Percentiles rank a stretch among this genome's conserved stretches.
phyloP scores from a whole-genome alignment of 257 asterid species.

The Ilex aquifolium region DNA sequence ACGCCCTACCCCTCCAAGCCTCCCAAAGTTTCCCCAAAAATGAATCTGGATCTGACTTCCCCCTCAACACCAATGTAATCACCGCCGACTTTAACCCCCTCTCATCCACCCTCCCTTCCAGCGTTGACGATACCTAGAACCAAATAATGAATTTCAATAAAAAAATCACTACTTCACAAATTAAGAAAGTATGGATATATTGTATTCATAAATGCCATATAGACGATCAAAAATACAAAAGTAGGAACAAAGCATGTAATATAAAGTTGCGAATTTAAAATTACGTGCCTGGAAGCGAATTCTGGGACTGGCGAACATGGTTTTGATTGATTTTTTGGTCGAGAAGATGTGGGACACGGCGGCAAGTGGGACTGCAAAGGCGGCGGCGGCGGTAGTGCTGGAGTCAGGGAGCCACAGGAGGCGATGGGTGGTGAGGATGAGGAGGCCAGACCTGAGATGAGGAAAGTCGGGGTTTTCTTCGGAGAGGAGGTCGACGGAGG shows the following conservation, averaged over 20 bases:
- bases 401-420: constrained; percentile 63
- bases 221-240: too few species aligned
- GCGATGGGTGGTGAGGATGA: constrained; percentile 81
- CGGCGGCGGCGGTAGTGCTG: constrained; percentile 10
- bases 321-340: constrained; percentile 52
- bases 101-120: constrained; percentile 41
- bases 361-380: constrained; percentile 53
- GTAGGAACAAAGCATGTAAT: too few species aligned
- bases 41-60: constrained; percentile 62
- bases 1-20: constrained; percentile 71
- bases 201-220: too few species aligned
- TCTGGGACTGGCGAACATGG: constrained; percentile 80
- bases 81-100: constrained; percentile 34
- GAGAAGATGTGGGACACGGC: constrained; percentile 52
- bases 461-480: constrained; percentile 72
- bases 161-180: too few species aligned
- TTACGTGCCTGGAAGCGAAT: constrained; percentile 47
- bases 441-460: constrained; percentile 58
- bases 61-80: constrained; percentile 54
- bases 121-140: constrained; percentile 28
- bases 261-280: too few species aligned
- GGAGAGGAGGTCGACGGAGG: constrained; percentile 64
- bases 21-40: constrained; percentile 79
- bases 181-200: too few species aligned
- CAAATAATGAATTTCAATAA: too few species aligned